These are phyloP conservation scores for Chytriomyces sp. DNA, from an alignment of 192 early-diverging fungal genomes.

Conservation along the genomic window DNA sequence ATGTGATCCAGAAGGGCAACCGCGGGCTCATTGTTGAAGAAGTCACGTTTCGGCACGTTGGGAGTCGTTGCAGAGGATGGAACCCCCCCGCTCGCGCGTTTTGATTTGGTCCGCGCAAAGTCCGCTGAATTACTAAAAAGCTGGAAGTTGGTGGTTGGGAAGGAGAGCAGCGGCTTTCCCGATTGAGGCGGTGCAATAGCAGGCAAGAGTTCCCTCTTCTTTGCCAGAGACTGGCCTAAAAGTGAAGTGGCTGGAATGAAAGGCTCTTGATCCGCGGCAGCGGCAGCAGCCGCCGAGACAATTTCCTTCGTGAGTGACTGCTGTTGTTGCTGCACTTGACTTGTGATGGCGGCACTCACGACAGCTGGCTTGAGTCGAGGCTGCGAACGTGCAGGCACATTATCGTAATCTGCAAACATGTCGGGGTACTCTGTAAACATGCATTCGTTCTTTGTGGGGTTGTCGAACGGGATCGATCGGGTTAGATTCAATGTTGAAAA, in stretches of 20 bases:
- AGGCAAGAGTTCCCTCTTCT: neutral
- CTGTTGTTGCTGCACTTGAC: neutral
- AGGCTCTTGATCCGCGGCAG: neutral
- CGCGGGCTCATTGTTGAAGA: neutral
- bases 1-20: neutral
- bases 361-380: neutral
- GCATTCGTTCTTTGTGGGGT: conserved; percentile 32
- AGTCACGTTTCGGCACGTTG: neutral
- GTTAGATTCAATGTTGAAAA: neutral
- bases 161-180: conserved; percentile 12
- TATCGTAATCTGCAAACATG: conserved; percentile 45
- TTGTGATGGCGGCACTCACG: neutral
- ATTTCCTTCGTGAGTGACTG: neutral
- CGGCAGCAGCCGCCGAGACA: neutral
- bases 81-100: neutral
- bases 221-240: conserved; percentile 4
- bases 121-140: neutral
- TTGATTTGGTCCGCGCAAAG: neutral
- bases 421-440: conserved; percentile 49
- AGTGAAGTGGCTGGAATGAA: neutral
- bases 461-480: neutral
- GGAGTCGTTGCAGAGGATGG: neutral
- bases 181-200: neutral
- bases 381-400: conserved; percentile 30
- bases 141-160: neutral